Conservation (phyloP, 106 monocot genomes). For the Vanilla planifolia region DNA sequence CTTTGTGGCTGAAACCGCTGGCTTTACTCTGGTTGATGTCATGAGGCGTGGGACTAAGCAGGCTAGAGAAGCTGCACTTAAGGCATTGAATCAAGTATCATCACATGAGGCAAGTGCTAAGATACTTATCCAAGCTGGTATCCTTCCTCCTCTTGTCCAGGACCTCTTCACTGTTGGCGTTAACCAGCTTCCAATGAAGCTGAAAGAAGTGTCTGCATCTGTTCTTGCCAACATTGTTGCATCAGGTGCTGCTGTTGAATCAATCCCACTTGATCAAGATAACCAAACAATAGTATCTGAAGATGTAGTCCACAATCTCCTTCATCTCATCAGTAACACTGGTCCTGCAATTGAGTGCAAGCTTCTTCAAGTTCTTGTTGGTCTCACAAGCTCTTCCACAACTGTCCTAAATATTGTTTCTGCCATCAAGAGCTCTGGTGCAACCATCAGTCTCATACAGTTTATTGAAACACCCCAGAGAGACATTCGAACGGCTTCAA, state of each 20-base stretch:
- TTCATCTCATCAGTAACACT: conserved; percentile 94
- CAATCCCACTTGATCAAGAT: conserved; percentile 45
- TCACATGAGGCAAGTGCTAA: conserved; percentile 61
- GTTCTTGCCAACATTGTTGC: conserved; percentile 56
- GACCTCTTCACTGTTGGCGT: conserved; percentile 54
- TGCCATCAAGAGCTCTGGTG: conserved; percentile 84
- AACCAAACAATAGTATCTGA: conserved; percentile 71
- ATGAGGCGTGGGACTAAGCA: conserved; percentile 58
- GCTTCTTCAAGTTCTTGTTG: conserved; percentile 82
- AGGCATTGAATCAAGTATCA: conserved; percentile 65
- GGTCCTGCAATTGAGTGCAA: conserved; percentile 88
- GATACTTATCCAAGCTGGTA: conserved; percentile 47
- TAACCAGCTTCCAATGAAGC: conserved; percentile 56
- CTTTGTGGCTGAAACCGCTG: conserved; percentile 60
- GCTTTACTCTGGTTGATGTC: conserved; percentile 56
- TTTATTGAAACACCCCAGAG: conserved; percentile 75
- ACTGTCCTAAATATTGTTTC: conserved; percentile 56
- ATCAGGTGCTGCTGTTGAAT: conserved; percentile 49
- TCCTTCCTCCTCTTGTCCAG: conserved; percentile 61
- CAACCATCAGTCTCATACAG: conserved; percentile 78
- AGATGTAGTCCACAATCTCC: conserved; percentile 70
- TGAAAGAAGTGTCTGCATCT: conserved; percentile 69
- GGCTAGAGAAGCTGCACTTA: conserved; percentile 56
- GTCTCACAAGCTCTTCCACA: conserved; percentile 56
- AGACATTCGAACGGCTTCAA: conserved; percentile 60